Evolutionary conservation across 345 rosid genomes (phyloP).

Genomic region (Toxicodendron radicans): DNA sequence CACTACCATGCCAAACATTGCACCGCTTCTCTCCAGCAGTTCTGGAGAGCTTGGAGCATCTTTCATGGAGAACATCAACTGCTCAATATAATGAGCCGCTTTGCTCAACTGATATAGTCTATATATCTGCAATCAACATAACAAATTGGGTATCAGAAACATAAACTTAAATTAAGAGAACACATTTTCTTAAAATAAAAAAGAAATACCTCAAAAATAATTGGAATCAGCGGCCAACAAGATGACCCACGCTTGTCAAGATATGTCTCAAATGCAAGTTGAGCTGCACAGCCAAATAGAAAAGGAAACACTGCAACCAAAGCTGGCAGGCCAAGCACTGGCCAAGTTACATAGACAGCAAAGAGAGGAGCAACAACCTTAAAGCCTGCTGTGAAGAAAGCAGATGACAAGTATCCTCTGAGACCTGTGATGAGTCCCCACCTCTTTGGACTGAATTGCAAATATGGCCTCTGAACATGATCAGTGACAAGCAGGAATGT

Average conservation of each 20-base stretch:
- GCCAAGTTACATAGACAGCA: conserved; percentile 65
- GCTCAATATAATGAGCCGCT: conserved; percentile 74
- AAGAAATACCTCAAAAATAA: conserved; percentile 70
- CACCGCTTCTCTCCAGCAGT: conserved; percentile 52
- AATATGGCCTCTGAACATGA: conserved; percentile 72
- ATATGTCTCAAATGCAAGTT: conserved; percentile 54
- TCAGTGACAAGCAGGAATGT: conserved; percentile 60
- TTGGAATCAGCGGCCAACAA: conserved; percentile 84
- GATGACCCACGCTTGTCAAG: conserved; percentile 62
- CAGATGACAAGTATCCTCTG: conserved; percentile 66
- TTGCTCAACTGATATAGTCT: conserved; percentile 80
- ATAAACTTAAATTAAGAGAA: neutral
- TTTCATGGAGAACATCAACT: conserved; percentile 63
- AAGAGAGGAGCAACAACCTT: conserved; percentile 63
- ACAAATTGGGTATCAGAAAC: conserved; percentile 14
- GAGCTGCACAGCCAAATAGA: conserved; percentile 71
- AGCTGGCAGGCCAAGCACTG: conserved; percentile 59
- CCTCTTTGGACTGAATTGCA: conserved; percentile 77
- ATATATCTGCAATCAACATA: conserved; percentile 57
- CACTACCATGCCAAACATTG: conserved; percentile 61
- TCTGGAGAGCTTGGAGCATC: conserved; percentile 49
- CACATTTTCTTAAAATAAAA: neutral
- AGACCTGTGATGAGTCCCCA: conserved; percentile 91
- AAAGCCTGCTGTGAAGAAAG: conserved; percentile 60
- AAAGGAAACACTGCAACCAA: conserved; percentile 71